Percentiles rank a stretch among this genome's conserved stretches.
Conservation (phyloP, 805 yeast genomes). For the Cyberlindnera mrakii region DNA sequence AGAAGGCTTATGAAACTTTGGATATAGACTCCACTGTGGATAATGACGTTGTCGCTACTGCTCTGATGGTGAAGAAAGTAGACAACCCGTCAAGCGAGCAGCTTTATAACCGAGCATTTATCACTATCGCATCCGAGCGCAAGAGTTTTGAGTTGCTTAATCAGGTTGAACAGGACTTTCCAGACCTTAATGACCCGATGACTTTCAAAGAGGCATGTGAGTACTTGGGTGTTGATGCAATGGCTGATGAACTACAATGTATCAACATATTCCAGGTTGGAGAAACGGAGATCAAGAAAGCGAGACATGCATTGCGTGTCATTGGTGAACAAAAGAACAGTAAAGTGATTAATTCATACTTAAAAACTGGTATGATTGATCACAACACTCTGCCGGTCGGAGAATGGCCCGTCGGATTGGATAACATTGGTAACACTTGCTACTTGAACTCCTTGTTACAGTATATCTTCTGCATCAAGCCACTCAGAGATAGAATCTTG, state of each 20-base stretch:
- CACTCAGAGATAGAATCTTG: slow-evolving; percentile 63
- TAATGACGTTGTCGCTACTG: slow-evolving; percentile 70
- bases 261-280: slow-evolving; percentile 47
- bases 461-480: slow-evolving; percentile 81
- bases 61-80: slow-evolving; percentile 57
- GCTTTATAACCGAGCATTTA: slow-evolving; percentile 45
- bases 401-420: slow-evolving; percentile 85
- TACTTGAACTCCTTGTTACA: slow-evolving; percentile 87
- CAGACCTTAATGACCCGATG: slow-evolving; percentile 24
- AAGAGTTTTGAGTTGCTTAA: slow-evolving; percentile 53
- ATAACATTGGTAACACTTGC: slow-evolving; percentile 94
- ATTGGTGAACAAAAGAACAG: slow-evolving; percentile 54
- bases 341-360: slow-evolving; percentile 46
- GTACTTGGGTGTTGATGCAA: slow-evolving; percentile 41
- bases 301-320: slow-evolving; percentile 51
- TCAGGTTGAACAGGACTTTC: slow-evolving; percentile 37
- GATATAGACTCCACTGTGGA: slow-evolving; percentile 48
- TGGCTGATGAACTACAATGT: slow-evolving; percentile 52
- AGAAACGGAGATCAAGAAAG: slow-evolving; percentile 42
- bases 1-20: slow-evolving; percentile 45
- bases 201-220: slow-evolving; percentile 38
- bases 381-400: slow-evolving; percentile 52
- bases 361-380: slow-evolving; percentile 59
- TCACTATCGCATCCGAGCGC: slow-evolving; percentile 54
- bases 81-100: slow-evolving; percentile 43